phyloP scores from a whole-genome alignment of 495 filamentous ascomycete species.

The Annulohypoxylon moriforme region DNA sequence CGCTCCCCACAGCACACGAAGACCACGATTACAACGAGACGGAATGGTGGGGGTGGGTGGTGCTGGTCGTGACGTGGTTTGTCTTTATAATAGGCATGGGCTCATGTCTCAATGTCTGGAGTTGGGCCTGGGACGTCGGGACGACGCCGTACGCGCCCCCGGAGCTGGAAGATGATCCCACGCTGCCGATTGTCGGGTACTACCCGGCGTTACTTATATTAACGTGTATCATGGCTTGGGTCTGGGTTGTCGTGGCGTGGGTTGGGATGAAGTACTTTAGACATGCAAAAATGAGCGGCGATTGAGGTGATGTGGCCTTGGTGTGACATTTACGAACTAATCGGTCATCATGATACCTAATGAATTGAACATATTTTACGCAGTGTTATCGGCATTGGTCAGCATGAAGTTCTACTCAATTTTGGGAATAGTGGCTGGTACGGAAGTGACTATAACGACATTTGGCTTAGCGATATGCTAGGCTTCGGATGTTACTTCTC shows the following conservation, averaged over 20 bases:
- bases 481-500: too few relatives aligned
- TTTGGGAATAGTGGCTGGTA: neutral
- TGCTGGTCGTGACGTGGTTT: slow-evolving; percentile 88
- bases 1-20: slow-evolving; percentile 55
- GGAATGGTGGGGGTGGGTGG: slow-evolving; percentile 96
- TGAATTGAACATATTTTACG: slow-evolving; percentile 7
- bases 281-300: slow-evolving; percentile 84
- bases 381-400: neutral
- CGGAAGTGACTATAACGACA: neutral
- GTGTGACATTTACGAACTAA: neutral
- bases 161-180: slow-evolving; percentile 91
- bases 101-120: slow-evolving; percentile 96
- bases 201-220: slow-evolving; percentile 94
- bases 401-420: neutral
- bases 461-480: neutral
- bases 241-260: slow-evolving; percentile 97
- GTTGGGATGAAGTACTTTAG: slow-evolving; percentile 99
- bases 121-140: slow-evolving; percentile 99
- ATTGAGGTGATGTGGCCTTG: slow-evolving; percentile 43
- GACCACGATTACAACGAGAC: slow-evolving; percentile 93
- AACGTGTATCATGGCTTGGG: slow-evolving; percentile 96
- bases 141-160: slow-evolving; percentile 93
- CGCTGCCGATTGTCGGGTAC: slow-evolving; percentile 93
- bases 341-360: slow-evolving; percentile 1
- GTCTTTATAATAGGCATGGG: slow-evolving; percentile 97